A percentile compares a stretch with the other conserved stretches of the same genome.
Evolutionary conservation across 192 early-diverging fungal genomes (phyloP).

Genomic region (Gaertneriomyces semiglobifer): DNA sequence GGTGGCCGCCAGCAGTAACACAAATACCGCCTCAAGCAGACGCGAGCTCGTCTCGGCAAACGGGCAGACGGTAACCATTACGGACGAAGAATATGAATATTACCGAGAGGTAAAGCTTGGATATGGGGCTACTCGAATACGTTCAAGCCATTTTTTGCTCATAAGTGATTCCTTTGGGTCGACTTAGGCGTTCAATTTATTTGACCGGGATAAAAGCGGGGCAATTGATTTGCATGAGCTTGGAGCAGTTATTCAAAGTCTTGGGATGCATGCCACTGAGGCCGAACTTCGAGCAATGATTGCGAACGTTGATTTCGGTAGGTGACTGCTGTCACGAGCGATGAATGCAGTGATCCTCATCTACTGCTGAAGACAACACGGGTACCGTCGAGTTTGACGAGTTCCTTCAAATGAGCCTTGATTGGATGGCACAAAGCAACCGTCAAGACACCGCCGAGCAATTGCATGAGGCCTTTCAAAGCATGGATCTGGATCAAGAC

Average conservation of each 20-base stretch:
- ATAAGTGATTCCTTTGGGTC: neutral
- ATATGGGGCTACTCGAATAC: too few relatives aligned
- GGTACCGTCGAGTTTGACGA: slow-evolving; percentile 46
- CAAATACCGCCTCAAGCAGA: too few relatives aligned
- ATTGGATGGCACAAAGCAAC: slow-evolving; percentile 20
- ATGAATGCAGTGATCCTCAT: slow-evolving; percentile 4
- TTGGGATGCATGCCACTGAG: slow-evolving; percentile 32
- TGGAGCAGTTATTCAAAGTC: slow-evolving; percentile 32
- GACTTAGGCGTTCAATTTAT: slow-evolving; percentile 42
- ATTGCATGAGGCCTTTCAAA: slow-evolving; percentile 40
- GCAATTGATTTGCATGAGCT: slow-evolving; percentile 45
- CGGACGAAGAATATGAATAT: slow-evolving; percentile 33
- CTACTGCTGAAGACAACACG: neutral
- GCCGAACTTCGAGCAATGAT: slow-evolving; percentile 43
- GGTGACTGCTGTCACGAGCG: neutral
- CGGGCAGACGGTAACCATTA: neutral
- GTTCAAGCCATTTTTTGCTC: neutral
- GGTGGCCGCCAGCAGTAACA: too few relatives aligned
- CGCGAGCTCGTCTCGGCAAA: too few relatives aligned
- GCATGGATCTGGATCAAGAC: slow-evolving; percentile 41
- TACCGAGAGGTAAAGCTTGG: slow-evolving; percentile 16
- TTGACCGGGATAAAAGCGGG: slow-evolving; percentile 45
- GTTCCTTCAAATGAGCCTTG: slow-evolving; percentile 37
- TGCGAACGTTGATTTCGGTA: slow-evolving; percentile 38
- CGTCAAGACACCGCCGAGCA: slow-evolving; percentile 29